Evolutionary conservation across 805 yeast genomes (phyloP).

Genomic region (Yamadazyma tumulicola): DNA sequence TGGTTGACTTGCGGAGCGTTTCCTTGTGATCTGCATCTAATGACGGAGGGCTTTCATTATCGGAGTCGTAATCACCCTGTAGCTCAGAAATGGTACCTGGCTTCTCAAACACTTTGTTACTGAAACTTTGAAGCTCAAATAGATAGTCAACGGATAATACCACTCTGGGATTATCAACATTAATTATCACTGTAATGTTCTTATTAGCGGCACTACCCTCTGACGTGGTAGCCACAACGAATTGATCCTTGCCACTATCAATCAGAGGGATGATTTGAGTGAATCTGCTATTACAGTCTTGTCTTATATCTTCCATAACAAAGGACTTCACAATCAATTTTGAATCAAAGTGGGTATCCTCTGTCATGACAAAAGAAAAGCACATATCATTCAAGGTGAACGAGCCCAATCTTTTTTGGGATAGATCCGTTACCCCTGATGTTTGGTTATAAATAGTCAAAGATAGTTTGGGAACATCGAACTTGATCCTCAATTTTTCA

Average conservation of each 20-base stretch:
- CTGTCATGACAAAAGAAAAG: slow-evolving; percentile 46
- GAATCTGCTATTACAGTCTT: slow-evolving; percentile 61
- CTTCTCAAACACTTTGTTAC: slow-evolving; percentile 45
- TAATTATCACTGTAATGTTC: slow-evolving; percentile 48
- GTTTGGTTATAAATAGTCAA: slow-evolving; percentile 60
- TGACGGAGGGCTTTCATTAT: not conserved
- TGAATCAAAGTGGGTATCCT: slow-evolving; percentile 54
- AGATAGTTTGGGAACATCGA: slow-evolving; percentile 61
- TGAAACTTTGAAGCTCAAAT: slow-evolving; percentile 66
- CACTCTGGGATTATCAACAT: slow-evolving; percentile 76
- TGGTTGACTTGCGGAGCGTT: not conserved
- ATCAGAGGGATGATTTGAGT: slow-evolving; percentile 76
- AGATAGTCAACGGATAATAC: slow-evolving; percentile 84
- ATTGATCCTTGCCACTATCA: slow-evolving; percentile 63
- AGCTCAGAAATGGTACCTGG: slow-evolving; percentile 15
- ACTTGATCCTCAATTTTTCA: slow-evolving; percentile 43
- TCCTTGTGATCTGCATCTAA: slow-evolving; percentile 3
- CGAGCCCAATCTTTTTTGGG: slow-evolving; percentile 29
- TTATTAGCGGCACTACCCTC: slow-evolving; percentile 37
- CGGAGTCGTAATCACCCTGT: slow-evolving; percentile 9
- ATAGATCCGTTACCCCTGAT: slow-evolving; percentile 25
- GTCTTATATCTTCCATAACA: slow-evolving; percentile 71
- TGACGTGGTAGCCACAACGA: slow-evolving; percentile 52
- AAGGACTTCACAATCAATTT: slow-evolving; percentile 68
- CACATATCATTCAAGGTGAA: slow-evolving; percentile 58